phyloP scores from a whole-genome alignment of 306 rosid genomes.

The Comarum palustre region DNA sequence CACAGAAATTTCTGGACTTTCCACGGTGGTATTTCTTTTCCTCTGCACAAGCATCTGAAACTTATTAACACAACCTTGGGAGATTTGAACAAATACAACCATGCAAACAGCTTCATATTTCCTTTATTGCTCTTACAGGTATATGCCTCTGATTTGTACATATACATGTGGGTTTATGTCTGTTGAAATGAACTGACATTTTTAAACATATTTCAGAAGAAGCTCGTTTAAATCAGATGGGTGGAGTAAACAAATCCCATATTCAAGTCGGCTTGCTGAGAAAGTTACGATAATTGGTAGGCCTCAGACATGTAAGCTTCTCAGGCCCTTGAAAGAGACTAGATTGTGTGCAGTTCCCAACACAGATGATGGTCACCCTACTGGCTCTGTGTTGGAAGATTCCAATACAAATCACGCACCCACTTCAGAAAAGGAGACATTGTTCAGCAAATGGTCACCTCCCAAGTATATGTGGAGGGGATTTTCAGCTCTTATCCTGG shows the following conservation, averaged over 20 bases:
- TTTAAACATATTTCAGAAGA: slow-evolving; percentile 42
- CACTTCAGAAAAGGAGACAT: slow-evolving; percentile 29
- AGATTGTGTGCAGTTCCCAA: slow-evolving; percentile 51
- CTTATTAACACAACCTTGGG: background rate
- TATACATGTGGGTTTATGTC: background rate
- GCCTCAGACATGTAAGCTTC: slow-evolving; percentile 28
- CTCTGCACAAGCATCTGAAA: background rate
- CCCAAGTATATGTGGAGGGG: slow-evolving; percentile 91
- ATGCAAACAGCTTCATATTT: slow-evolving; percentile 43
- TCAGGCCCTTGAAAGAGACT: slow-evolving; percentile 22
- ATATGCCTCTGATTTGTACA: background rate
- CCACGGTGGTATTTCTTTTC: background rate
- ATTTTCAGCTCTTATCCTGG: slow-evolving; percentile 60
- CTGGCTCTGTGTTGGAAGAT: slow-evolving; percentile 40
- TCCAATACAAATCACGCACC: slow-evolving; percentile 54
- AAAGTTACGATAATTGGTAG: slow-evolving; percentile 31
- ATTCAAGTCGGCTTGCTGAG: slow-evolving; percentile 29
- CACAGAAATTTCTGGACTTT: background rate
- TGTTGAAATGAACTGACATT: slow-evolving; percentile 16
- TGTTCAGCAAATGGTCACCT: slow-evolving; percentile 73
- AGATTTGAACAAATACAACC: slow-evolving; percentile 2
- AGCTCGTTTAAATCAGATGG: slow-evolving; percentile 27
- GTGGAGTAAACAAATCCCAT: slow-evolving; percentile 32
- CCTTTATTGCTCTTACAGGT: slow-evolving; percentile 38
- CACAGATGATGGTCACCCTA: slow-evolving; percentile 53